Percentiles rank a stretch among this genome's conserved stretches.
Evolutionary conservation across 163 green algal genomes (phyloP).

Genomic region (Chlorella variabilis): DNA sequence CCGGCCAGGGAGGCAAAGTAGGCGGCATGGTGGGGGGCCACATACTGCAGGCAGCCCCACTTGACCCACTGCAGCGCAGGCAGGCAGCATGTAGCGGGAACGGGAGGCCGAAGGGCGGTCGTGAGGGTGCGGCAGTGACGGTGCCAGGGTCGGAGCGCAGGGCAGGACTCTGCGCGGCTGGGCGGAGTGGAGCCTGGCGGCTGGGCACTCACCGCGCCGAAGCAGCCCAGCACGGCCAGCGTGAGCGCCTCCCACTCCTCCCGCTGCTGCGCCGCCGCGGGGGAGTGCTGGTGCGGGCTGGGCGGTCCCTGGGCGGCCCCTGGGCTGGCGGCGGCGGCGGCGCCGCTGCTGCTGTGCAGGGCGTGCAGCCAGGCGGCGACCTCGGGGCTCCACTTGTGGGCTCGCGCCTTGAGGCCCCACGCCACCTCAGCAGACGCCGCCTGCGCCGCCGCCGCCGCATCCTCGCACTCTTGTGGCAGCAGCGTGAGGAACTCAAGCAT

Average conservation of each 20-base stretch:
- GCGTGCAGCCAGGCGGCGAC: conserved; percentile 32
- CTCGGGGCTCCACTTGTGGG: conserved; percentile 10
- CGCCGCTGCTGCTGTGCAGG: background rate
- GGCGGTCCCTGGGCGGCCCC: background rate
- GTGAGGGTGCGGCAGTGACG: too few relatives aligned
- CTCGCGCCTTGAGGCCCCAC: conserved; percentile 7
- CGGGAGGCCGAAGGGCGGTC: too few relatives aligned
- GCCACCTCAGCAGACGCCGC: conserved; percentile 1
- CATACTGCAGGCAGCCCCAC: conserved; percentile 30
- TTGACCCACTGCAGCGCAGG: too few relatives aligned
- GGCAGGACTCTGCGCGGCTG: too few relatives aligned
- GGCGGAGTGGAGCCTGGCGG: too few relatives aligned
- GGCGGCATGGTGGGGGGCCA: background rate
- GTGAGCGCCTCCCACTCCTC: background rate
- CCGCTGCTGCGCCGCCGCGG: background rate
- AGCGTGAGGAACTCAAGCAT: conserved; percentile 45
- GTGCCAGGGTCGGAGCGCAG: too few relatives aligned
- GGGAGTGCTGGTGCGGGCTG: background rate
- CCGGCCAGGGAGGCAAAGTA: conserved; percentile 20
- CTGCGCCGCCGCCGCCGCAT: conserved; percentile 20
- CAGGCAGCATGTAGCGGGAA: too few relatives aligned
- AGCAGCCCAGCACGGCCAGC: conserved; percentile 29
- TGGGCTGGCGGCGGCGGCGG: background rate
- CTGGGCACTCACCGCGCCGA: too few relatives aligned
- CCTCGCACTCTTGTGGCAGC: conserved; percentile 37